Evolutionary conservation across 768 basidiomycete species (phyloP), one percentile per base, ranked within the genome.

Genomic region (Rhodotorula babjevae): DNA sequence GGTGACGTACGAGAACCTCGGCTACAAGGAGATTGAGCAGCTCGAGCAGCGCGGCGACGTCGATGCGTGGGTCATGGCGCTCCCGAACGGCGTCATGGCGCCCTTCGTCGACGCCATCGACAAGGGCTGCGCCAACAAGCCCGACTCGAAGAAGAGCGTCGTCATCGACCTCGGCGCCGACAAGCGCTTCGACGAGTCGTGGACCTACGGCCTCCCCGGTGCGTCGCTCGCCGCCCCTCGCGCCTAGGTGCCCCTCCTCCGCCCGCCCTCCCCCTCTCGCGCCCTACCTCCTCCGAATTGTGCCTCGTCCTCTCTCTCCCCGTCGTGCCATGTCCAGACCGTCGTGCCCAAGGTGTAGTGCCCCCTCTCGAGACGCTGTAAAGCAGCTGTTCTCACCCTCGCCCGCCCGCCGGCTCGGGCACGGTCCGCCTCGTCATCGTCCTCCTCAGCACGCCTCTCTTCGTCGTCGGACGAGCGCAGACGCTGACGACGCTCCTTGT

Each of bases 191-290:
- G 93, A 98, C 84, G 84, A 87, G 57, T 90, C 86, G 62, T 99
- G 96, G 96, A 90, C 90, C 75, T 99, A 99, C 80, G 96, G 96
- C 77, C 87, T 99, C 82, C 96, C 96, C 81, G 95, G 95, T 99
- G 86, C 92, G 93, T 84, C n/a, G n/a, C 50, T 29, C 49, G 40
- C 27, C 40, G 16, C 6, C 36, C 56, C n/a, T 19, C 36, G 10
- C 4, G 33, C 56, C 5, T 19, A 15, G 21, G 8, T 3, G 25
- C 23, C 7, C 18, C 19, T 49, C 15, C 29, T 10, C 29, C 6
- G 14, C 18, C 56, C 31, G 16, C 2, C 16, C 33, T n/a, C 33
- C 56, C 23, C 33, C 19, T 23, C 33, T 11, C 56, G 2, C 33
- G 31, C 11, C 4, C n/a, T 27, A n/a, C n/a, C n/a, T n/a, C n/a